Evolutionary conservation across 257 asterid species (phyloP), one percentile per base, ranked within the genome.

Genomic region (Solanum acaule): DNA sequence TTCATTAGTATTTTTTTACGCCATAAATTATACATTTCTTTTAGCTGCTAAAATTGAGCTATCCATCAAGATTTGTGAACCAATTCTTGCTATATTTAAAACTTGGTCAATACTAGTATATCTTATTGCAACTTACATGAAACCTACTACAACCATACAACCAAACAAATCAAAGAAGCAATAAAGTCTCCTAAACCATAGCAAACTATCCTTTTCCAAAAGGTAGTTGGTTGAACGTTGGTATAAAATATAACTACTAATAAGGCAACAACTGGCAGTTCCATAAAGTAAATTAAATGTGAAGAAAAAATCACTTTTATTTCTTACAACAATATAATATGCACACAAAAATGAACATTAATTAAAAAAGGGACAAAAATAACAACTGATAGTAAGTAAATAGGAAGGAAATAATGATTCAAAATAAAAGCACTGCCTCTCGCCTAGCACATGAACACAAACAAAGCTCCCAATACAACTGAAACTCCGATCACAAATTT

Each of bases 391-490:
- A 67, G 67, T 61, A 65, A 85, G 25, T 42, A 42, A 42, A 42
- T 42, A 42, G 49, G 49, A 38, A 65, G 16, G 15, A 35, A 56
- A 85, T 15, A 84, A 27, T 40, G 12, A 20, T 70, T 27, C 46
- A 42, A 78, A 78, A 25, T n/a, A 22, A 90, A 77, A 89, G 96
- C 96, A 93, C 95, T 94, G 98, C 95, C 96, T 94, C 94, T 93
- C 87, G 91, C 99, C 98, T 92, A 93, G 95, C 94, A 92, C 90
- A 91, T 90, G 25, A 90, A 23, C 35, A 87, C 93, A 87, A 93
- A 65, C 88, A 94, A 13, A 86, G 94, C 94, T 20, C 86, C 94
- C 90, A 93, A 76, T 63, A 85, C 89, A 78, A 93, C 86, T 12
- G 93, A 88, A 63, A 91, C 38, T 33, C 91, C 95, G 5, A 89